Conservation (phyloP, 2,329 filamentous ascomycete genomes). For the Penicillium paneum region DNA sequence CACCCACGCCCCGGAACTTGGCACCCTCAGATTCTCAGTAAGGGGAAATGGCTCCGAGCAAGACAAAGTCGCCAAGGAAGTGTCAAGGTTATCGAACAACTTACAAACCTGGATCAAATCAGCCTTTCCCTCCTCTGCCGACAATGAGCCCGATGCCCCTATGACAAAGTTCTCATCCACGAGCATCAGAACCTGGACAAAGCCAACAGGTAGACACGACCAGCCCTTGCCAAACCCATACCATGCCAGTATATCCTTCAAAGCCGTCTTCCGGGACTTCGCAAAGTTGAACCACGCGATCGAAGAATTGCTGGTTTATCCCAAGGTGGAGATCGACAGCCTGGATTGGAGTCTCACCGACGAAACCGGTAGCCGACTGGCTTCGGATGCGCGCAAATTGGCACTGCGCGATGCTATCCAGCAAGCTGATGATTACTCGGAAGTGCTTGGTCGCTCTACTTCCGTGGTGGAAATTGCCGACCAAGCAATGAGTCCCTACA, state of each 20-base stretch:
- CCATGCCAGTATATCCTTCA: constrained; percentile 18
- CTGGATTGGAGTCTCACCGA: constrained; percentile 28
- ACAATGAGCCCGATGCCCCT: background rate
- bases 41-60: background rate
- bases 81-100: constrained; percentile 1
- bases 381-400: constrained; percentile 20
- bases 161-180: constrained; percentile 2
- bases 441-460: constrained; percentile 19
- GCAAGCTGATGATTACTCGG: constrained; percentile 24
- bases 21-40: background rate
- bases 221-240: constrained; percentile 13
- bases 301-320: constrained; percentile 14
- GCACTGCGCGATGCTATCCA: constrained; percentile 25
- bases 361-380: constrained; percentile 15
- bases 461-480: constrained; percentile 14
- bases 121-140: background rate
- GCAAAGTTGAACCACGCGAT: constrained; percentile 18
- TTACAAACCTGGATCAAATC: constrained; percentile 1
- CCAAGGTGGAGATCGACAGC: constrained; percentile 21
- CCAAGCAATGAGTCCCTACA: constrained; percentile 1
- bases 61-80: constrained; percentile 8
- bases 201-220: constrained; percentile 1
- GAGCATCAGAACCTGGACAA: constrained; percentile 4
- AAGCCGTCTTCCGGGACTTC: constrained; percentile 27
- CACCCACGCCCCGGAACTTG: background rate